These are phyloP conservation scores for Linum lewisii DNA, from an alignment of 345 rosid species.

Conservation along the genomic window DNA sequence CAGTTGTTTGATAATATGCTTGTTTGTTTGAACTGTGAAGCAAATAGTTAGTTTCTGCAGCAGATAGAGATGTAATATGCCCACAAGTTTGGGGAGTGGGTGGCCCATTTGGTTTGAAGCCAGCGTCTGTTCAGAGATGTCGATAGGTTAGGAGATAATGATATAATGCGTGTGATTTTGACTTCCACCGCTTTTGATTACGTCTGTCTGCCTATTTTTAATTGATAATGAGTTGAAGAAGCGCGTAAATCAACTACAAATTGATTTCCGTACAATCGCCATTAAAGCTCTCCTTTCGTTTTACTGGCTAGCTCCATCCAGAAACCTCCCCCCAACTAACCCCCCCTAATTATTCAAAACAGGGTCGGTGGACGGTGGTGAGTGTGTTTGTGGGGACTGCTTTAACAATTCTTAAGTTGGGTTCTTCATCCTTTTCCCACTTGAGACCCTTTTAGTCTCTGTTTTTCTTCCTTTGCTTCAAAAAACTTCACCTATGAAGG, in stretches of 20 bases:
- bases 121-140: no score
- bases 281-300: neutral
- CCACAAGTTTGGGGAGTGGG: neutral
- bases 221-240: no score
- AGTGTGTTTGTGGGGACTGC: neutral
- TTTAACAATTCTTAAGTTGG: neutral
- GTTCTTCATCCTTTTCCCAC: neutral
- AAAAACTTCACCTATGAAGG: neutral
- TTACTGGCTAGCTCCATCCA: neutral
- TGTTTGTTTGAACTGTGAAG: no score
- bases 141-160: neutral
- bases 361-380: neutral
- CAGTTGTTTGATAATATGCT: neutral
- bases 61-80: neutral
- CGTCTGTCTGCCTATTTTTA: no score
- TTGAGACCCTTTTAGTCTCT: neutral
- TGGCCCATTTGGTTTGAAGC: no score
- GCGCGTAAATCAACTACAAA: no score
- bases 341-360: neutral
- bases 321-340: neutral
- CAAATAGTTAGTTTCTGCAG: neutral
- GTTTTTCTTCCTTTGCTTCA: neutral
- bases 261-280: neutral
- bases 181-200: neutral
- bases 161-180: neutral